phyloP scores from a whole-genome alignment of 208 protist genomes.

The Acanthamoeba lenticulata region DNA sequence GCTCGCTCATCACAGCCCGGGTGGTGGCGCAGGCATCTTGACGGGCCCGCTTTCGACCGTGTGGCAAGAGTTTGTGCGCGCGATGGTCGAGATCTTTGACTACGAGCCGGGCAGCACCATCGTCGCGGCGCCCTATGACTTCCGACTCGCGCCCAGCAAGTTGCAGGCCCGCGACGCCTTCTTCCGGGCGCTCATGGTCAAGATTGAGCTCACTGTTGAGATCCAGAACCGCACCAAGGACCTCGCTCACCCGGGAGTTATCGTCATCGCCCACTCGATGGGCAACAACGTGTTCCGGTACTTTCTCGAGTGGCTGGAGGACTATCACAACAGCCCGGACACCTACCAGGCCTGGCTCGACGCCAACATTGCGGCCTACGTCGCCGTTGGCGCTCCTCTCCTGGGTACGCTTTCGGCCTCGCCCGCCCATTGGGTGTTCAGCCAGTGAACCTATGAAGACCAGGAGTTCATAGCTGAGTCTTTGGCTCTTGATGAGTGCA shows the following conservation, averaged over 20 bases:
- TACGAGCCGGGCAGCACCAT: slow-evolving; percentile 13
- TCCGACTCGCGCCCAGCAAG: slow-evolving; percentile 12
- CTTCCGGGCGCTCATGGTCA: neutral
- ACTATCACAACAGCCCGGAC: slow-evolving; percentile 8
- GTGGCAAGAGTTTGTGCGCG: slow-evolving; percentile 28
- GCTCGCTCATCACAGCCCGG: neutral
- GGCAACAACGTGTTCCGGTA: slow-evolving; percentile 51
- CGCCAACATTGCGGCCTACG: slow-evolving; percentile 7
- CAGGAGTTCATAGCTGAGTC: too few relatives aligned
- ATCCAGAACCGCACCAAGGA: neutral
- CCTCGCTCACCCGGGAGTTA: neutral
- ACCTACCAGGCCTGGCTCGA: slow-evolving; percentile 25
- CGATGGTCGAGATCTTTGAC: slow-evolving; percentile 27
- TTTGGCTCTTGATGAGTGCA: too few relatives aligned
- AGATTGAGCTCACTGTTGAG: neutral
- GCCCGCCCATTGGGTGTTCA: too few relatives aligned
- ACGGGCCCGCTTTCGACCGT: neutral
- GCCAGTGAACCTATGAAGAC: too few relatives aligned
- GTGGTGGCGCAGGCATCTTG: neutral
- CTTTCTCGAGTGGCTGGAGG: slow-evolving; percentile 1
- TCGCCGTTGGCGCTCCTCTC: slow-evolving; percentile 12
- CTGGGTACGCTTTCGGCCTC: too few relatives aligned
- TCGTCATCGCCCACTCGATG: slow-evolving; percentile 29
- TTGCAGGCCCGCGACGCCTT: slow-evolving; percentile 6
- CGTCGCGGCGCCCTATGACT: slow-evolving; percentile 7